A percentile compares a stretch with the other conserved stretches of the same genome.
These are phyloP conservation scores for Phaeosphaeriaceae sp. DNA, from an alignment of 2,329 filamentous ascomycete species.

Conservation along the genomic window DNA sequence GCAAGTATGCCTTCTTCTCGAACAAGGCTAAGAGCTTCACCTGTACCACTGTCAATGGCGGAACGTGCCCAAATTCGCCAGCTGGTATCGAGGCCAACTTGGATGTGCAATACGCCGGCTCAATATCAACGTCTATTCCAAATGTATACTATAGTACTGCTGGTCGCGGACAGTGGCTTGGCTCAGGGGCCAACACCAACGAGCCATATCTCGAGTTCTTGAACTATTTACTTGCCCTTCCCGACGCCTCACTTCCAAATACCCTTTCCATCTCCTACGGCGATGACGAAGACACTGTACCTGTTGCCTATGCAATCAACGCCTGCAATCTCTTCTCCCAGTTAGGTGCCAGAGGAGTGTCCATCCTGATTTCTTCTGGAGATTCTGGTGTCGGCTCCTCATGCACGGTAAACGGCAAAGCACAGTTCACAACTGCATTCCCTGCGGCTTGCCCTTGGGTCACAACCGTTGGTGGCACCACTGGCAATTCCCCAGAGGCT, in stretches of 20 bases:
- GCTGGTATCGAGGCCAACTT: conserved; percentile 18
- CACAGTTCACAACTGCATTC: too few species aligned
- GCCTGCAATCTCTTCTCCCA: conserved; percentile 69
- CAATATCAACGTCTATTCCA: conserved; percentile 60
- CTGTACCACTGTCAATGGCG: conserved; percentile 16
- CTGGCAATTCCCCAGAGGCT: conserved; percentile 3
- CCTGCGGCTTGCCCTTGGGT: conserved; percentile 60
- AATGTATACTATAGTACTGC: conserved; percentile 65
- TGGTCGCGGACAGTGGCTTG: conserved; percentile 60
- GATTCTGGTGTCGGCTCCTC: conserved; percentile 62
- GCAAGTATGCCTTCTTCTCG: conserved; percentile 15
- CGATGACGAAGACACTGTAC: conserved; percentile 69
- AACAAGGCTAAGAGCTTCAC: conserved; percentile 15
- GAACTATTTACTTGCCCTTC: conserved; percentile 61
- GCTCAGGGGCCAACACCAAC: conserved; percentile 61
- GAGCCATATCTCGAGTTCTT: conserved; percentile 72
- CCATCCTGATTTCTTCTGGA: conserved; percentile 66
- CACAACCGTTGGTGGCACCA: conserved; percentile 53
- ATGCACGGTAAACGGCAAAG: too few species aligned
- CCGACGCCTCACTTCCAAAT: conserved; percentile 60
- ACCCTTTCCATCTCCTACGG: conserved; percentile 71
- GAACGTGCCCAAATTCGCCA: conserved; percentile 13
- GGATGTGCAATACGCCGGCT: conserved; percentile 65
- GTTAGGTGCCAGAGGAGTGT: conserved; percentile 69
- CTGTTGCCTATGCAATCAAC: conserved; percentile 64